Evolutionary conservation across 192 early-diverging fungal species (phyloP), one percentile per base, ranked within the genome.

Genomic region (Mortierella antarctica): DNA sequence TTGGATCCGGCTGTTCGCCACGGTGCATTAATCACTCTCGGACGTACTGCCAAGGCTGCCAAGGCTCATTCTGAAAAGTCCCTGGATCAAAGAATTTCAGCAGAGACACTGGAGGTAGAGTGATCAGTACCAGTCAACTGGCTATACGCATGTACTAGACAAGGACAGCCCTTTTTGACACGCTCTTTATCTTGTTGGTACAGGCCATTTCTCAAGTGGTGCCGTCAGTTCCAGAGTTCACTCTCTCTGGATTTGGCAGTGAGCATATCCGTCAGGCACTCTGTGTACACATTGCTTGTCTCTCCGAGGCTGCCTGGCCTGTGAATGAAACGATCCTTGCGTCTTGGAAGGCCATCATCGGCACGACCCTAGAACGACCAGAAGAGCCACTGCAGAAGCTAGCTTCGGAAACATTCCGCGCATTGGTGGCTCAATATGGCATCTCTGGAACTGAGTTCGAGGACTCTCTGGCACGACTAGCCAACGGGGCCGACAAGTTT

Each of bases 381-480:
- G 93, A 94, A 67, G 91, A 92, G 57, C 68, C 71, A 63, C 87
- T 93, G 14, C 91, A 93, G 64, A 74, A 77, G 46, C 59, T 83
- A 57, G 89, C 88, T 39, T 74, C 86, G 1, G 40, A 53, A 15
- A 87, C 89, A 9, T 84, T 89, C 64, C 83, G 83, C 11, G 78
- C 85, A 5, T 2, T 90, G 21, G 63, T 83, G 14, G 55, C 56
- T 0, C 70, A 72, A 1, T 87, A 87, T 62, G 86, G 86, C 18
- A 77, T 89, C 13, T 48, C 50, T 6, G 41, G 51, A 40, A 39
- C 63, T 9, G 87, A 88, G 39, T 53, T 89, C 18, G 65, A 86
- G 46, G 54, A 72, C 7, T 74, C 68, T 53, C 68, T 93, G 0
- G 44, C 70, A 4, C 68, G 72, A 14, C 60, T 82, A 9, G 21